Evolutionary conservation across 441 rosid genomes (phyloP), one percentile per base, ranked within the genome.

Genomic region (Pelargonium australe): DNA sequence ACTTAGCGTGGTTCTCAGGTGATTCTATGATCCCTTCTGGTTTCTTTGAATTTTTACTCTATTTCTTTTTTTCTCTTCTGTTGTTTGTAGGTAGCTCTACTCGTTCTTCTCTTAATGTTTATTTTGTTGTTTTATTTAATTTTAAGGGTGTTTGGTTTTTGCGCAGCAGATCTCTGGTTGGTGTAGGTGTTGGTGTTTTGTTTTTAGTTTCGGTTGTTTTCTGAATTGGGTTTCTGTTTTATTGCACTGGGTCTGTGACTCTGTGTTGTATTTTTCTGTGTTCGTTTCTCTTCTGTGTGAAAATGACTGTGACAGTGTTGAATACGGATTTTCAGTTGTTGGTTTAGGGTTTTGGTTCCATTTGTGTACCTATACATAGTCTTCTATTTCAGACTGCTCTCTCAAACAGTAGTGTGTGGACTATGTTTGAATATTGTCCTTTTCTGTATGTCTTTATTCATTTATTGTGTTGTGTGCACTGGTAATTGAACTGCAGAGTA

Each of bases 261-360:
- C 7, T 57, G 62, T 57, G 62, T 57, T 57, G 62, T 57, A 19
- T 57, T 19, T 55, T 57, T 19, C 25, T 57, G 12, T 19, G 9
- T 23, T 57, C 19, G 62, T 20, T 57, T 57, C 62, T 57, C 62
- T 57, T 17, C 62, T 5, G 28, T 57, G 62, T 57, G 62, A 57
- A 57, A 57, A 57, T 57, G 62, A 57, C 62, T 19, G 62, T 0
- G 23, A 17, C 23, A 17, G 62, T 19, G 34, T 28, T 28, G 34
- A 28, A 28, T 28, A 28, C 34, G 62, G 62, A 57, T 57, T 57
- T 57, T 57, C 20, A 57, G 28, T 10, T 3, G 28, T 19, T 57
- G 19, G 7, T 57, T 17, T 57, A 11, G 11, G 25, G 20, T 16
- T 16, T 57, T 17, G 17, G 28, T 57, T 57, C 25, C 28, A 57